Evolutionary conservation across 495 filamentous ascomycete genomes (phyloP).

Genomic region (Daldinia grandis): DNA sequence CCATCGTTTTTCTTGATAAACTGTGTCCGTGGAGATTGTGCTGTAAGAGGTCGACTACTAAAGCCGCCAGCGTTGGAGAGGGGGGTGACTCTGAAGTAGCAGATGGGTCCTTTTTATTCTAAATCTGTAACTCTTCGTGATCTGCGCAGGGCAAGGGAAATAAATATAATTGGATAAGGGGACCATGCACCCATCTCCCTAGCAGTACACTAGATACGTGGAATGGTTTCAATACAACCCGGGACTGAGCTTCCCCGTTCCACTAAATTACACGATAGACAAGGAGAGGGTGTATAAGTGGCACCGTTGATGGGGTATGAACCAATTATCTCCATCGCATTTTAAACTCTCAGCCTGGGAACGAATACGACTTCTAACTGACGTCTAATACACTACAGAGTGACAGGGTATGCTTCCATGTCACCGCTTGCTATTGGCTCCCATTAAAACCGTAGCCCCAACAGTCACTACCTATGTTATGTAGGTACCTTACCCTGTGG

Average conservation of each 20-base stretch:
- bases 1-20: constrained; percentile 12
- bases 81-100: neutral
- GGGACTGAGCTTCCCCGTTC: neutral
- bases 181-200: neutral
- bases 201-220: neutral
- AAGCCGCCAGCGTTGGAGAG: neutral
- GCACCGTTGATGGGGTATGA: neutral
- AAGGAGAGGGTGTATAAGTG: neutral
- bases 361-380: neutral
- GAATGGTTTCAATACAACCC: neutral
- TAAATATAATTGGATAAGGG: neutral
- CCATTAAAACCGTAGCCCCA: too few species aligned
- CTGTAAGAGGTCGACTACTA: neutral
- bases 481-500: too few species aligned
- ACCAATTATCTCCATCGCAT: neutral
- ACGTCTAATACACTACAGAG: neutral
- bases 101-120: neutral
- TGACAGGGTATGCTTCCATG: neutral
- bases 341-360: neutral
- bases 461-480: too few species aligned
- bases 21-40: neutral
- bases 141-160: neutral
- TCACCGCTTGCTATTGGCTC: neutral
- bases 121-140: neutral
- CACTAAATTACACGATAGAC: neutral